Conservation (phyloP, 2,329 filamentous ascomycete species). For the Alternaria infectoria region DNA sequence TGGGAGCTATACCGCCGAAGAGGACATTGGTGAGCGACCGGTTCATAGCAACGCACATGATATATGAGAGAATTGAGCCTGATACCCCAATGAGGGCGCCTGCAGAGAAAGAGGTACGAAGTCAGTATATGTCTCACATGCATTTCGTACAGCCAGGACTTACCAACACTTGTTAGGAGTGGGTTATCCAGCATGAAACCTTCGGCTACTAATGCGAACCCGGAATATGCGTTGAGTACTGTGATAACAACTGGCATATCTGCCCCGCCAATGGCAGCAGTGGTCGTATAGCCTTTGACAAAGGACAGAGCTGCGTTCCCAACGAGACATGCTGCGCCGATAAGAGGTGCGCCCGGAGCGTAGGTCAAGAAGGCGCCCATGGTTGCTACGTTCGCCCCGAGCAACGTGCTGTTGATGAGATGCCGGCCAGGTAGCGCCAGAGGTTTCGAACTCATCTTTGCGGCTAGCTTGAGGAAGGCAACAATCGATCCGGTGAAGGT, state of each 20-base stretch:
- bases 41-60: conserved; percentile 85
- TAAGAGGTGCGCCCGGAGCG: conserved; percentile 77
- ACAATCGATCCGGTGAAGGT: conserved; percentile 93
- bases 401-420: conserved; percentile 73
- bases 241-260: conserved; percentile 95
- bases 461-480: conserved; percentile 85
- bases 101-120: conserved; percentile 49
- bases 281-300: conserved; percentile 85
- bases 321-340: conserved; percentile 78
- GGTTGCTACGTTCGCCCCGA: conserved; percentile 78
- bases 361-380: conserved; percentile 85
- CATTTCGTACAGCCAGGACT: not conserved
- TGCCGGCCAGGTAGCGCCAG: conserved; percentile 76
- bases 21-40: conserved; percentile 86
- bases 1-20: conserved; percentile 78
- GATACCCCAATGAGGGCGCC: conserved; percentile 85
- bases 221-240: conserved; percentile 88
- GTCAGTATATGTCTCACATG: not conserved
- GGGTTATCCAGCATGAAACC: conserved; percentile 92
- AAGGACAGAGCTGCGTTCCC: conserved; percentile 82
- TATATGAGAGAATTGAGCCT: conserved; percentile 78
- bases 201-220: conserved; percentile 87
- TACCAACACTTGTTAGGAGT: conserved; percentile 69
- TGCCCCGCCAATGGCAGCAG: conserved; percentile 86
- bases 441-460: conserved; percentile 80